Base-by-base conservation (phyloP, 2,329 filamentous ascomycete genomes). In the Albophoma yamanashiensis region DNA sequence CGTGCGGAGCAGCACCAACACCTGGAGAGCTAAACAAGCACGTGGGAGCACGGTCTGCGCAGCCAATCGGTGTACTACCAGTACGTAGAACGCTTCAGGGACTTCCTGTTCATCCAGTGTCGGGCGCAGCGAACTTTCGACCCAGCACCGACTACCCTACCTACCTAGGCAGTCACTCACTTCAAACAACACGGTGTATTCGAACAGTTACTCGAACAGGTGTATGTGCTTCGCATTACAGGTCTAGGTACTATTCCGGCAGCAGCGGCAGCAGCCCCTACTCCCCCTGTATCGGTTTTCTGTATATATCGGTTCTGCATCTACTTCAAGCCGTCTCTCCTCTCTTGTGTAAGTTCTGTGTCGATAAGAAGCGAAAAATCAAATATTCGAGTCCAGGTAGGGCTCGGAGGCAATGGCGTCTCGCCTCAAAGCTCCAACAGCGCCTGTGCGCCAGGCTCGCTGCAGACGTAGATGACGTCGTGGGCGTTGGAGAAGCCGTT, bases 401-500 rank as follows among this genome's bases (percentile, higher is more conserved):
- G 20, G 17, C 27, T n/a, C 31, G 5, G 20, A 55, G 3, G 15
- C 7, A 31, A 40, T 40, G 50, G 14, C 6, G 50, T 5, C 55
- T 56, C 6, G 50, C 5, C 55, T 56, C 62, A 63, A 42, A 64
- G 60, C 56, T 55, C 55, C 38, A 96, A 74, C 57, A 96, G 78
- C 20, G 89, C 91, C 66, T 80, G 82, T 36, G 92, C 94, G 55
- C 91, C 93, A 25, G 89, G 83, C 83, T 99, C 94, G 75, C 92
- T 97, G 73, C 89, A 96, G 67, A 97, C 89, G 72, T 97, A 97
- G 65, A 97, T 87, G 64, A 95, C 89, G 69, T 96, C 89, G 74
- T 99, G 94, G 67, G 86, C 82, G 75, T 97, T 91, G 59, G 87
- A 89, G 77, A 97, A 99, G 64, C 94, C 94, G 68, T 99, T 99